Base-by-base conservation (phyloP, 495 filamentous ascomycete genomes). In the Endocarpon pusillum region DNA sequence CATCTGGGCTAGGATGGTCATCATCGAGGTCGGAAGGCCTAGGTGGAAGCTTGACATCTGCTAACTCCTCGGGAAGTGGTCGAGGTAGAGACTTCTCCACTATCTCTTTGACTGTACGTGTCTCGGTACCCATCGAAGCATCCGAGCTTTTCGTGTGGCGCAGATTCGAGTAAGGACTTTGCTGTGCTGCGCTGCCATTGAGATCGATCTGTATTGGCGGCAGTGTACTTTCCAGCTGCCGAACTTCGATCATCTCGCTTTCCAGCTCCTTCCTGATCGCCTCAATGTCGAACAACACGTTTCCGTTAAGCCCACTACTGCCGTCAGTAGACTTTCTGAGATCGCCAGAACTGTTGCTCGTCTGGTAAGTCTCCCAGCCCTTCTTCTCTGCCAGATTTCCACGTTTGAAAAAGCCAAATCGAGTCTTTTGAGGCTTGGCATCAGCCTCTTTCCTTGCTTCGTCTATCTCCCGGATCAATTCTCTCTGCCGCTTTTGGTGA, bases 401-500 rank as follows among this genome's bases (percentile, higher is more conserved):
- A 19, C 72, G 66, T 40, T 75, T 75, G 56, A 87, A 91, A 36
- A 92, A 73, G 8, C 72, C 71, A 43, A 92, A 94, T 12, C 64
- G 60, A 36, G 70, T 75, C 56, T 82, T 79, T 42, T 73, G 66
- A 19, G 67, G 65, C 39, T 75, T 69, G 42, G 69, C 68, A 48
- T 92, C 83, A 5, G 89, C 64, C 44, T 85, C 77, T 42, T 78
- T 86, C 14, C 89, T 68, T 8, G 87, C 91, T 48, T 92, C 85
- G 42, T 99, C 89, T 22, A 99, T 87, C 54, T 99, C 89, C 41
- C 75, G 81, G 48, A 99, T 93, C 31, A 99, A 65, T 52, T 99
- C 87, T 22, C 80, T 66, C 55, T 99, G 89, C 19, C 85, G 66
- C 51, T 85, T 72, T 32, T 70, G 62, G 49, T 96, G 85, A 39